phyloP scores from a whole-genome alignment of 2,329 filamentous ascomycete genomes.

The Didymella pinodella region DNA sequence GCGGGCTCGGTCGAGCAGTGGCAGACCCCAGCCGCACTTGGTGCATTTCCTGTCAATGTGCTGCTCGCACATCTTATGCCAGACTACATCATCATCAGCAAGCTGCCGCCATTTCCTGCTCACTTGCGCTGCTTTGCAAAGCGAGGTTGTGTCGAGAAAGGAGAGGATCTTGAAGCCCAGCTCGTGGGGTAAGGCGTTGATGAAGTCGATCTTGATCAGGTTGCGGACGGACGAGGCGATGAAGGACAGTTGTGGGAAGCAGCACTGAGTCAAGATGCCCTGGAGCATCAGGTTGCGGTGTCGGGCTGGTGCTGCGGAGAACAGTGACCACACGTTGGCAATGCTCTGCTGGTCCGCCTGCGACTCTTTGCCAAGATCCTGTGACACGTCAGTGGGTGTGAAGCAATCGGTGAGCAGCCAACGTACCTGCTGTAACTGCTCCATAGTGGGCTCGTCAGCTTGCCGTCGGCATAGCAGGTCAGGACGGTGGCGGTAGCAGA shows the following conservation, averaged over 20 bases:
- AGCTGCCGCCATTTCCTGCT: constrained; percentile 86
- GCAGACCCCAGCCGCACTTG: constrained; percentile 95
- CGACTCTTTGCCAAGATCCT: constrained; percentile 84
- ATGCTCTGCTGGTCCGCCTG: constrained; percentile 92
- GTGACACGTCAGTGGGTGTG: constrained; percentile 34
- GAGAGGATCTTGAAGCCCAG: constrained; percentile 92
- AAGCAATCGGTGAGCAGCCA: background rate
- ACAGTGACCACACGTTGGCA: constrained; percentile 96
- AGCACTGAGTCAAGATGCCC: constrained; percentile 94
- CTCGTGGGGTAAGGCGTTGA: constrained; percentile 86
- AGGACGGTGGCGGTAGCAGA: constrained; percentile 93
- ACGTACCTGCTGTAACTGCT: constrained; percentile 82
- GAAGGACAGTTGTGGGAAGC: constrained; percentile 94
- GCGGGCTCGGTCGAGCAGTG: constrained; percentile 85
- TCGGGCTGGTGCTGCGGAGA: constrained; percentile 92
- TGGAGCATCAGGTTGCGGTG: constrained; percentile 96
- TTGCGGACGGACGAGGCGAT: constrained; percentile 91
- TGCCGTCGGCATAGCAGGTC: constrained; percentile 93
- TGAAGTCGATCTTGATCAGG: constrained; percentile 96
- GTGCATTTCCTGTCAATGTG: constrained; percentile 93
- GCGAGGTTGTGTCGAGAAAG: constrained; percentile 89
- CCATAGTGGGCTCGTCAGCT: constrained; percentile 95
- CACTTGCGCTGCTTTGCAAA: constrained; percentile 96
- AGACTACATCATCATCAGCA: constrained; percentile 97
- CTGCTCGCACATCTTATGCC: constrained; percentile 98